A percentile compares a stretch with the other conserved stretches of the same genome.
Evolutionary conservation across 306 rosid genomes (phyloP).

Genomic region (Urtica urens): DNA sequence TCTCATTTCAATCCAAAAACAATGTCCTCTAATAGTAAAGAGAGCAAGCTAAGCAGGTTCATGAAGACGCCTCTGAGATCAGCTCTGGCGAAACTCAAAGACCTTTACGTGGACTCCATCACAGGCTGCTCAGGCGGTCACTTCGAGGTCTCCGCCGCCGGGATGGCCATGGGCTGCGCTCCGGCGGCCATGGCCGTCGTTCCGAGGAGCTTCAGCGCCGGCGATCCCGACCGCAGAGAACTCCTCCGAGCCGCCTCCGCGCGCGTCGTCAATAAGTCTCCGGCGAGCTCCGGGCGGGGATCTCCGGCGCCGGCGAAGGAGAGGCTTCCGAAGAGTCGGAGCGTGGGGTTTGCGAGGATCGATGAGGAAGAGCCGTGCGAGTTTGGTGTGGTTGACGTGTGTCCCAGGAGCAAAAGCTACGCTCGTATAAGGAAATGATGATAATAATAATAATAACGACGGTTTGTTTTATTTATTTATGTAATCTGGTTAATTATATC

Average conservation of each 20-base stretch:
- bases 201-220: slow-evolving; percentile 43
- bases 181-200: slow-evolving; percentile 10
- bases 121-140: slow-evolving; percentile 39
- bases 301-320: background rate
- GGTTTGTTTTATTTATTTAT: no score
- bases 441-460: no score
- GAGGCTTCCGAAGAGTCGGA: slow-evolving; percentile 24
- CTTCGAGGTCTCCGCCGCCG: no score
- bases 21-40: background rate
- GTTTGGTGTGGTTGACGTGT: slow-evolving; percentile 21
- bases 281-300: background rate
- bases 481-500: no score
- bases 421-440: no score
- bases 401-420: slow-evolving; percentile 41
- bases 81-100: slow-evolving; percentile 27
- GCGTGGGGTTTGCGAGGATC: slow-evolving; percentile 45
- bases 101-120: slow-evolving; percentile 34
- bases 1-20: no score
- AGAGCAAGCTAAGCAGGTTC: slow-evolving; percentile 12
- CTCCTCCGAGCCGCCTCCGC: slow-evolving; percentile 40
- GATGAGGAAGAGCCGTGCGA: slow-evolving; percentile 53
- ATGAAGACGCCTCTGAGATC: slow-evolving; percentile 37
- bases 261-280: background rate
- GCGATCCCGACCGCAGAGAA: slow-evolving; percentile 27
- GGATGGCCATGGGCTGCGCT: slow-evolving; percentile 25